Evolutionary conservation across 805 yeast species (phyloP).

Genomic region (Myxozyma melibiosi): DNA sequence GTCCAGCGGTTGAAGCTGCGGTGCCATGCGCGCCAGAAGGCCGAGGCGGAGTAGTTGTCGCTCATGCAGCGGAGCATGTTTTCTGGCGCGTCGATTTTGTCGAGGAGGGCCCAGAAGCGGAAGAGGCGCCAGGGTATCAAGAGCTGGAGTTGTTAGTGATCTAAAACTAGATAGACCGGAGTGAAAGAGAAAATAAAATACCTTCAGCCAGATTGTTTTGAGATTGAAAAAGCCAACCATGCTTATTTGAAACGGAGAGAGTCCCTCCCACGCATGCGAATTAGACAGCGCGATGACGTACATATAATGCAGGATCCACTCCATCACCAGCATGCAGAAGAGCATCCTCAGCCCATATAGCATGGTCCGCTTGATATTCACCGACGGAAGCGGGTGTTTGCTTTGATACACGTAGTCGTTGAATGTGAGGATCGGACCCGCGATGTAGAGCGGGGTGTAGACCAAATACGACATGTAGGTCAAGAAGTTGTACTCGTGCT

Average conservation of each 20-base stretch:
- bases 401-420: conserved; percentile 84
- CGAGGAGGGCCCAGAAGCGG: conserved; percentile 89
- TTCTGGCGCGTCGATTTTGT: conserved; percentile 94
- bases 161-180: neutral
- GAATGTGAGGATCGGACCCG: conserved; percentile 92
- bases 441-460: conserved; percentile 88
- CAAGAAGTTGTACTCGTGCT: conserved; percentile 59
- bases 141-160: conserved; percentile 41
- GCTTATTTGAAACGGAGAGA: conserved; percentile 87
- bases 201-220: conserved; percentile 88
- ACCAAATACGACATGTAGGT: conserved; percentile 76
- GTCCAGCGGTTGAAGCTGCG: conserved; percentile 91
- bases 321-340: conserved; percentile 84
- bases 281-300: conserved; percentile 93
- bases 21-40: conserved; percentile 99
- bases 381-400: conserved; percentile 59
- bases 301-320: conserved; percentile 78
- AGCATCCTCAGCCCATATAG: conserved; percentile 68
- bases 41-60: conserved; percentile 86
- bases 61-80: conserved; percentile 96
- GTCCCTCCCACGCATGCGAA: conserved; percentile 84
- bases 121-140: conserved; percentile 96
- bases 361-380: conserved; percentile 54
- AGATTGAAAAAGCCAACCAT: conserved; percentile 92
- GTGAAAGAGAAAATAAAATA: neutral